Evolutionary conservation across 2,329 filamentous ascomycete genomes (phyloP).

Genomic region (Nemania abortiva): DNA sequence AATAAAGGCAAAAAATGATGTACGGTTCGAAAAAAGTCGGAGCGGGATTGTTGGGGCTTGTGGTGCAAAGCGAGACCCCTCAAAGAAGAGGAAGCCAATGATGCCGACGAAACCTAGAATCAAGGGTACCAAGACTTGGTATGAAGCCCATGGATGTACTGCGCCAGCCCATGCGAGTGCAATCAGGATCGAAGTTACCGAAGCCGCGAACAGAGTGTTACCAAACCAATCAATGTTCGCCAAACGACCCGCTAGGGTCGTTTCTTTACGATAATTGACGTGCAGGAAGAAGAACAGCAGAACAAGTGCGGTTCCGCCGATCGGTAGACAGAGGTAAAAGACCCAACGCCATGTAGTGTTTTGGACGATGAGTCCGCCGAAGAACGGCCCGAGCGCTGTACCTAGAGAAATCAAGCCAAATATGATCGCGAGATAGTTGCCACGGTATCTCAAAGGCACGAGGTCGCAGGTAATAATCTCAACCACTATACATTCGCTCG

Average conservation of each 20-base stretch:
- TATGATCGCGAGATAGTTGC: constrained; percentile 53
- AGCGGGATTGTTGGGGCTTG: constrained; percentile 53
- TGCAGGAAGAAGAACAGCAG: constrained; percentile 48
- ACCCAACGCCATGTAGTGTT: constrained; percentile 46
- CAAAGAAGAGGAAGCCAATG: constrained; percentile 52
- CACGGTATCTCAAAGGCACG: constrained; percentile 60
- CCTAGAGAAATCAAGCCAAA: constrained; percentile 42
- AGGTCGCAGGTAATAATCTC: constrained; percentile 64
- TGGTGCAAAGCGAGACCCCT: constrained; percentile 43
- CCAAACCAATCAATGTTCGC: constrained; percentile 56
- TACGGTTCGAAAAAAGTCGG: constrained; percentile 60
- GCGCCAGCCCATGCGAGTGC: constrained; percentile 56
- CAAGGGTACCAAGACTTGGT: constrained; percentile 54
- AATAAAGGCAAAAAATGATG: constrained; percentile 49
- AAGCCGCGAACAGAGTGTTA: constrained; percentile 53
- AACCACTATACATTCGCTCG: too few species aligned
- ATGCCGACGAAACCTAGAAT: constrained; percentile 56
- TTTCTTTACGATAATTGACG: constrained; percentile 47
- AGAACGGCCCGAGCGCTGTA: constrained; percentile 39
- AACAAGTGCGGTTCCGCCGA: constrained; percentile 45
- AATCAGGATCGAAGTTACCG: constrained; percentile 53
- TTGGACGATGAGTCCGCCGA: constrained; percentile 43
- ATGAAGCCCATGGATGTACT: constrained; percentile 54
- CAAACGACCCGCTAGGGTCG: constrained; percentile 34
- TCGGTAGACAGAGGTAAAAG: constrained; percentile 50